Conservation (phyloP, 306 rosid genomes). For the Senna siamea region DNA sequence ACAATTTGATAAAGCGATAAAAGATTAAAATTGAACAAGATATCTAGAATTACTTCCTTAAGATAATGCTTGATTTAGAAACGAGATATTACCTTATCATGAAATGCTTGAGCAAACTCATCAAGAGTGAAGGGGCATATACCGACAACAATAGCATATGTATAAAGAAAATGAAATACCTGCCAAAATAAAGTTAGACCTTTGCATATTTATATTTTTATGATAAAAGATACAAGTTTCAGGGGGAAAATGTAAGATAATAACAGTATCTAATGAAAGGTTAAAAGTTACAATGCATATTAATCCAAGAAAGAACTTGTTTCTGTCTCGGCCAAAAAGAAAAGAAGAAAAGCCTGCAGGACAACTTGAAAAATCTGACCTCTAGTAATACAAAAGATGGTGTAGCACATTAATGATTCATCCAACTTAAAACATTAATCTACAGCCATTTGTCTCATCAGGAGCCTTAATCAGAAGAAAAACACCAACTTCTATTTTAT, state of each 20-base stretch:
- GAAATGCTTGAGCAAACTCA: constrained; percentile 91
- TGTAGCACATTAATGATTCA: not conserved
- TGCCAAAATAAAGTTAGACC: constrained; percentile 46
- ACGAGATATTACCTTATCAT: constrained; percentile 75
- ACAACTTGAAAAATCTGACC: constrained; percentile 37
- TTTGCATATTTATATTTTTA: constrained; percentile 9
- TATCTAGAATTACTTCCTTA: constrained; percentile 20
- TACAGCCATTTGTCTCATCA: not conserved
- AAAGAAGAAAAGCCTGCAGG: constrained; percentile 26
- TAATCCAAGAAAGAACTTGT: constrained; percentile 18
- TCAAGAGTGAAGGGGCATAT: constrained; percentile 88
- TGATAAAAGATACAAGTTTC: constrained; percentile 16
- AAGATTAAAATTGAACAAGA: constrained; percentile 32
- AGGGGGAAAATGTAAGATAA: constrained; percentile 18
- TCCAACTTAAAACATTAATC: constrained; percentile 25
- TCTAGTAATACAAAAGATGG: not conserved
- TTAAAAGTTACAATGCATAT: not conserved
- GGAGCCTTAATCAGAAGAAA: constrained; percentile 17
- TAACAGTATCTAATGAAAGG: constrained; percentile 12
- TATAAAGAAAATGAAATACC: constrained; percentile 93
- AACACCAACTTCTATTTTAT: not conserved
- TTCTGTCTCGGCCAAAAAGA: constrained; percentile 9
- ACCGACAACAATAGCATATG: constrained; percentile 65
- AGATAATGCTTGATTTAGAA: constrained; percentile 37
- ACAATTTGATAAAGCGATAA: constrained; percentile 10